Evolutionary conservation across 1,284 basidiomycete species (phyloP).

Genomic region (Trichosporon coremiiforme): DNA sequence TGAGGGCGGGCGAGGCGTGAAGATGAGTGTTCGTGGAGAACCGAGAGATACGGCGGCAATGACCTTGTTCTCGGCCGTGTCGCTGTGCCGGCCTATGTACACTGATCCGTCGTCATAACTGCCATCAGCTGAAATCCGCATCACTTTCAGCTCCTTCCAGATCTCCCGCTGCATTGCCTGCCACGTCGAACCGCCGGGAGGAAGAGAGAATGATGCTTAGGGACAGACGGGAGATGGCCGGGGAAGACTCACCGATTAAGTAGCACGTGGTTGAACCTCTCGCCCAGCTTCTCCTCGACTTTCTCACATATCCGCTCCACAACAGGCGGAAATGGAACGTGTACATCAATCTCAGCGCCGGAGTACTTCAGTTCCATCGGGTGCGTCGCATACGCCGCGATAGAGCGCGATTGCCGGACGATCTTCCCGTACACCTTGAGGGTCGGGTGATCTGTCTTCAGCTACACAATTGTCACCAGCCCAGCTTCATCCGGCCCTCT

Average conservation of each 20-base stretch:
- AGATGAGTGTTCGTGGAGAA: conserved; percentile 59
- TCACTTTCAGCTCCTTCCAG: too few relatives aligned
- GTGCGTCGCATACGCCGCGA: conserved; percentile 59
- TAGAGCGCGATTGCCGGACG: conserved; percentile 59
- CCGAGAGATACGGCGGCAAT: conserved; percentile 61
- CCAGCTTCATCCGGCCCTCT: too few relatives aligned
- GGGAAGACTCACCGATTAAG: conserved; percentile 58
- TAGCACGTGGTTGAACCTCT: conserved; percentile 62
- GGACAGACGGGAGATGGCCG: too few relatives aligned
- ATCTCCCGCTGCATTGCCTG: too few relatives aligned
- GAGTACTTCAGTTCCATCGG: conserved; percentile 58
- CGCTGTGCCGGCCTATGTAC: conserved; percentile 36
- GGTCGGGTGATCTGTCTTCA: conserved; percentile 57
- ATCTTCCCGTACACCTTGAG: conserved; percentile 62
- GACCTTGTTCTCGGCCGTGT: conserved; percentile 55
- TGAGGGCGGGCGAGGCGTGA: conserved; percentile 55
- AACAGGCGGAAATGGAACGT: conserved; percentile 57
- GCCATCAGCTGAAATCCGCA: conserved; percentile 21
- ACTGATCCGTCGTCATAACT: conserved; percentile 19
- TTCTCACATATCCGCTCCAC: conserved; percentile 54
- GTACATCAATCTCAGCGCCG: conserved; percentile 56
- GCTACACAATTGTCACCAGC: too few relatives aligned
- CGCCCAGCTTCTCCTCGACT: conserved; percentile 56
- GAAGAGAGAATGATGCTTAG: too few relatives aligned
- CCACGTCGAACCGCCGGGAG: too few relatives aligned